Percentiles rank a stretch among this genome's conserved stretches.
Conservation (phyloP, 1,139 yeast genomes). For the Pichia sp. region DNA sequence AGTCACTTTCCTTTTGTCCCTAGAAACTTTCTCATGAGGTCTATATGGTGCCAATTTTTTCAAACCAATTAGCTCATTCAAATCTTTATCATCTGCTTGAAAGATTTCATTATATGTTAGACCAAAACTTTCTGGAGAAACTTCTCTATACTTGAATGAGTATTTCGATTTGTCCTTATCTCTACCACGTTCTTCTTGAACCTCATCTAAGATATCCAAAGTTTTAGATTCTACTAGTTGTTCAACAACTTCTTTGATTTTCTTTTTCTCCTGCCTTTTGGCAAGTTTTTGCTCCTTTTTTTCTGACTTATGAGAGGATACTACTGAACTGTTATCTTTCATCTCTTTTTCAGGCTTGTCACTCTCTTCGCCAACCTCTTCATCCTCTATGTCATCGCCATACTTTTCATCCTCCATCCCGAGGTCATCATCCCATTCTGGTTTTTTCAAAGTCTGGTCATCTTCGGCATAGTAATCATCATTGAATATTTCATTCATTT, state of each 20-base stretch:
- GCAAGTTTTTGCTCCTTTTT: constrained; percentile 37
- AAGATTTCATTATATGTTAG: constrained; percentile 81
- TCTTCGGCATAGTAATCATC: constrained; percentile 58
- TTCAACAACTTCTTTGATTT: constrained; percentile 64
- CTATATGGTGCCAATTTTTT: constrained; percentile 94
- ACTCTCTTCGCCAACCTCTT: constrained; percentile 29
- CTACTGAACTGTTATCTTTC: constrained; percentile 21
- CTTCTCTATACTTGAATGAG: constrained; percentile 83
- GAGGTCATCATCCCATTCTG: constrained; percentile 45
- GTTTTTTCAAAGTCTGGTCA: constrained; percentile 33
- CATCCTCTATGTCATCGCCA: constrained; percentile 36
- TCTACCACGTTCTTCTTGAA: constrained; percentile 57
- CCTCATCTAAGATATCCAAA: constrained; percentile 49
- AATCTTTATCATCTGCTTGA: constrained; percentile 79
- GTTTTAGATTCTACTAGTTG: constrained; percentile 60
- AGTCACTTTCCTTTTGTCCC: constrained; percentile 79
- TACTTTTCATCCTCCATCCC: constrained; percentile 21
- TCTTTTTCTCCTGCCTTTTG: constrained; percentile 55
- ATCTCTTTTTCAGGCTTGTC: constrained; percentile 23
- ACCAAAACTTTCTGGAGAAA: constrained; percentile 92
- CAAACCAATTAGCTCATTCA: constrained; percentile 79
- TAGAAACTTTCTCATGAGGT: constrained; percentile 63
- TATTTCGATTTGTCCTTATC: constrained; percentile 41
- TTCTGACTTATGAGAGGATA: constrained; percentile 24
- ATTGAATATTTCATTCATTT: constrained; percentile 80